phyloP scores from a whole-genome alignment of 23 red algal genomes.

The Gracilaria domingensis region DNA sequence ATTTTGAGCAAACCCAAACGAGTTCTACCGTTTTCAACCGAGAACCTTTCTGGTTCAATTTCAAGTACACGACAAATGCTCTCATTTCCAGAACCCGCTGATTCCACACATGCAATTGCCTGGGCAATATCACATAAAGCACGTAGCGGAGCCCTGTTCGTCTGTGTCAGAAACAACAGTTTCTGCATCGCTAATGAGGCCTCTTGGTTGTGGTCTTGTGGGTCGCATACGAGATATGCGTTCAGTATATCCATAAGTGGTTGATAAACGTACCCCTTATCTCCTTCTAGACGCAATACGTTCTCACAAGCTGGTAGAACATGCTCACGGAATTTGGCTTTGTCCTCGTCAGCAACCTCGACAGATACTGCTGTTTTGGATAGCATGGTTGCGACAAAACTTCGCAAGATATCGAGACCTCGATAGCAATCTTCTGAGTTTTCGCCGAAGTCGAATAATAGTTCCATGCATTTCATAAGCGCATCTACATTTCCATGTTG shows the following conservation, averaged over 20 bases:
- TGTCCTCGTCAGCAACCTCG: not conserved
- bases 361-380: constrained; percentile 5
- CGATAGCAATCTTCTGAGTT: constrained; percentile 7
- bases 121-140: constrained; percentile 38
- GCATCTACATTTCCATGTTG: constrained; percentile 8
- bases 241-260: constrained; percentile 19
- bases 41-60: constrained; percentile 17
- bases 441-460: not conserved
- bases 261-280: constrained; percentile 11
- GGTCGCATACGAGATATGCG: constrained; percentile 17
- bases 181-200: constrained; percentile 7
- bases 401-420: constrained; percentile 27
- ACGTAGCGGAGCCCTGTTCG: not conserved
- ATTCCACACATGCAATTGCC: not conserved
- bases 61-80: not conserved
- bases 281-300: not conserved
- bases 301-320: constrained; percentile 26
- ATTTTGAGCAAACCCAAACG: not conserved
- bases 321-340: not conserved
- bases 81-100: constrained; percentile 8
- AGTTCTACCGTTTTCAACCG: not conserved
- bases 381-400: constrained; percentile 21
- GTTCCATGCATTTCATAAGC: not conserved
- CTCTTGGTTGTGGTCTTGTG: not conserved
- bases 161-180: constrained; percentile 23